These are phyloP conservation scores for Populus tremula DNA, from an alignment of 345 rosid species.

Conservation along the genomic window DNA sequence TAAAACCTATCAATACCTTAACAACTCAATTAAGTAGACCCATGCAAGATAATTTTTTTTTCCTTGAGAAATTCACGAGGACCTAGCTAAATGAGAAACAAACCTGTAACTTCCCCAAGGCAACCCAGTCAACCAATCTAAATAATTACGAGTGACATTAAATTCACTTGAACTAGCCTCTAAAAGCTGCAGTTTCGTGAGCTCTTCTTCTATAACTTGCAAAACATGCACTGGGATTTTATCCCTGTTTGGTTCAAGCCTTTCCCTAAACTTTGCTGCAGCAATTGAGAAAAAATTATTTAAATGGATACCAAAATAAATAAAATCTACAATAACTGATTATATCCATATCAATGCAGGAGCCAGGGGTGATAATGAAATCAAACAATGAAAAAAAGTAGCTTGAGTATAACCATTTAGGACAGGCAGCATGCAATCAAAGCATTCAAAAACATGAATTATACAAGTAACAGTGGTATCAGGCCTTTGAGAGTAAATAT, in stretches of 20 bases:
- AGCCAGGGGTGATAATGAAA: background rate
- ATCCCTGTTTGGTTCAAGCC: conserved; percentile 82
- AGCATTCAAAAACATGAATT: background rate
- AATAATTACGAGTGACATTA: conserved; percentile 97
- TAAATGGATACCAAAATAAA: background rate
- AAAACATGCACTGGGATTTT: conserved; percentile 81
- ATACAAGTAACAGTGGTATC: background rate
- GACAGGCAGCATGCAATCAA: background rate
- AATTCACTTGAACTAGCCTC: conserved; percentile 99
- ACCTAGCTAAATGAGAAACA: conserved; percentile 14
- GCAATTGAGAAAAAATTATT: conserved; percentile 10
- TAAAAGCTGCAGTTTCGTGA: conserved; percentile 90
- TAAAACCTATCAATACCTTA: background rate
- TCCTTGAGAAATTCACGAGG: background rate
- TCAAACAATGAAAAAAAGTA: background rate
- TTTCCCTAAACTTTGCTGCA: conserved; percentile 93
- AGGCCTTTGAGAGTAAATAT: background rate
- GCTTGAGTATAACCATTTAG: background rate
- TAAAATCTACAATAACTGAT: background rate
- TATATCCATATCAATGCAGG: background rate
- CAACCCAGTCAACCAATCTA: conserved; percentile 94
- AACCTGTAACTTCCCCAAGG: conserved; percentile 99
- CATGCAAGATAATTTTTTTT: background rate
- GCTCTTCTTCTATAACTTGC: conserved; percentile 98
- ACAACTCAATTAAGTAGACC: background rate